phyloP scores from a whole-genome alignment of 2,329 filamentous ascomycete genomes.

The Fusarium verrucosum region DNA sequence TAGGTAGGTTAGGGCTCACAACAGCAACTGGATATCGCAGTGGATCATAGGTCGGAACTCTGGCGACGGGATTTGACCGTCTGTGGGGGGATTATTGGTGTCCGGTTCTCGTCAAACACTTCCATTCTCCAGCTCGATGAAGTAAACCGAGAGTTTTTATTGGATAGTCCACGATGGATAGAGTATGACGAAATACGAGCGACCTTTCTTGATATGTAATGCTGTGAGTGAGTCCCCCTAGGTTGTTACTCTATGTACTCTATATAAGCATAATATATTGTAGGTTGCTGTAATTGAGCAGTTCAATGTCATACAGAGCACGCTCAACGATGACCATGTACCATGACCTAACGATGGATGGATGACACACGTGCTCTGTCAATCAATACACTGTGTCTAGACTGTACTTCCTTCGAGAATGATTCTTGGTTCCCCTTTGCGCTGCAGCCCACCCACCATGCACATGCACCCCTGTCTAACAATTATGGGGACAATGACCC shows the following conservation, averaged over 20 bases:
- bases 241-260: no score
- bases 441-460: conserved; percentile 16
- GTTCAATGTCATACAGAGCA: background rate
- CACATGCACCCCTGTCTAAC: conserved; percentile 24
- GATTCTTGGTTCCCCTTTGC: conserved; percentile 39
- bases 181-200: conserved; percentile 1
- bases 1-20: background rate
- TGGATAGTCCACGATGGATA: conserved; percentile 2
- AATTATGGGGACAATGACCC: conserved; percentile 32
- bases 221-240: background rate
- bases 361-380: background rate
- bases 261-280: no score
- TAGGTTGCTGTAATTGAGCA: background rate
- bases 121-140: conserved; percentile 3
- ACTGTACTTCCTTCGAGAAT: conserved; percentile 44
- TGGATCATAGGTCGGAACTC: no score
- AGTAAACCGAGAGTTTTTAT: conserved; percentile 7
- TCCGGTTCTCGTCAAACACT: conserved; percentile 12
- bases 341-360: background rate
- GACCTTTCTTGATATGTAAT: background rate
- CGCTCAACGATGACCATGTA: background rate
- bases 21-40: background rate
- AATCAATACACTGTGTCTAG: conserved; percentile 17
- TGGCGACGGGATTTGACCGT: background rate
- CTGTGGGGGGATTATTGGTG: conserved; percentile 10